Evolutionary conservation across 163 green algal genomes (phyloP), one percentile per base, ranked within the genome.

Genomic region (Scenedesmus sp.): DNA sequence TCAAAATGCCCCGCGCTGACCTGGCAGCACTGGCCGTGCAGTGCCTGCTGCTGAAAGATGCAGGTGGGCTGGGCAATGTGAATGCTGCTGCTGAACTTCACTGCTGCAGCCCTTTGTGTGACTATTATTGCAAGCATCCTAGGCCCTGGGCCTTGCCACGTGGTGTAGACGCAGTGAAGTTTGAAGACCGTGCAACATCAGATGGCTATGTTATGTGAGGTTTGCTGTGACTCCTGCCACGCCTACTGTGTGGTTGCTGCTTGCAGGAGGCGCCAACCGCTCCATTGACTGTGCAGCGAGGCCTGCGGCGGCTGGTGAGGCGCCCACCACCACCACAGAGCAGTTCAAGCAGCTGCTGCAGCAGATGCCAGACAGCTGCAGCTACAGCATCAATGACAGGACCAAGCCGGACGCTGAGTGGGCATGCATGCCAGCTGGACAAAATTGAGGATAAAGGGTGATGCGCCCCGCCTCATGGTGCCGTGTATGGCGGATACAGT

Each of bases 351-450:
- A 70, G 81, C 64, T 92, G 59, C 73, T 92, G 3, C 62, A 70
- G 16, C 59, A 62, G 5, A 85, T 92, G 81, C n/a, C n/a, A 12
- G 34, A 26, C 16, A 88, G 89, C 59, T 92, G 88, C 56, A 57
- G 54, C 55, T 92, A 92, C 62, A 84, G 52, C 79, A 88, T 92
- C 60, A 92, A 92, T 66, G 88, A 92, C 64, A 79, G 88, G 56
- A 88, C 81, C 2, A 55, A 84, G 62, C 62, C 60, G 52, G 81
- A 66, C 3, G 88, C 81, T 56, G 46, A 74, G 15, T 92, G n/a
- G 70, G 70, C 70, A 81, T 34, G 70, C 70, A 81, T 52, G 18
- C 70, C 6, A 54, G 70, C 70, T 52, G 23, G 16, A 81, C 62
- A 70, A 13, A 3, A 70, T 20, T 70, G 62, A 70, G 62, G 9